Percentiles rank a stretch among this genome's conserved stretches.
phyloP scores from a whole-genome alignment of 192 early-diverging fungal genomes.

The Paraglomus brasilianum region DNA sequence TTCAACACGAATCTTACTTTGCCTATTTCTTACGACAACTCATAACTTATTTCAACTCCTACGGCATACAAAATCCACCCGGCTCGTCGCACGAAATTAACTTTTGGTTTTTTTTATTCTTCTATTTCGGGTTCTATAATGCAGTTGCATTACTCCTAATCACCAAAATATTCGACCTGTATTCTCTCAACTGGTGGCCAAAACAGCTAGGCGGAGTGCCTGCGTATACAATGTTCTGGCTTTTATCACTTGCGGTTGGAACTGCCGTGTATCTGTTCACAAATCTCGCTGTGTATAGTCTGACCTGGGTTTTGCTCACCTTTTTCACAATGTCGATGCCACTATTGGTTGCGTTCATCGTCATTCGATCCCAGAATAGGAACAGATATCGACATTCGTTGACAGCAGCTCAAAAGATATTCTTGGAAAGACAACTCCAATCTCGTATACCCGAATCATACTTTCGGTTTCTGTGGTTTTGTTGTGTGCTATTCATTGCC shows the following conservation, averaged over 20 bases:
- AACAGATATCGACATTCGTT: conserved; percentile 48
- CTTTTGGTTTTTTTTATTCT: conserved; percentile 79
- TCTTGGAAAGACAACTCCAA: conserved; percentile 46
- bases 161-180: conserved; percentile 75
- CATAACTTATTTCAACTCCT: conserved; percentile 21
- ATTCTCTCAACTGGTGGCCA: conserved; percentile 81
- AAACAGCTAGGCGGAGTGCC: conserved; percentile 58
- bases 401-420: conserved; percentile 56
- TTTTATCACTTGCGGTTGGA: conserved; percentile 57
- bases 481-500: conserved; percentile 63
- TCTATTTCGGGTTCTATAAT: conserved; percentile 76
- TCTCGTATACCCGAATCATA: conserved; percentile 66
- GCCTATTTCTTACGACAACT: not conserved
- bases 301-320: conserved; percentile 70
- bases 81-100: conserved; percentile 51
- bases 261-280: conserved; percentile 56
- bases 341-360: conserved; percentile 59
- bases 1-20: not conserved
- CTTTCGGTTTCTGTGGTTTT: conserved; percentile 76
- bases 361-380: conserved; percentile 48
- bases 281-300: conserved; percentile 51
- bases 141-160: conserved; percentile 69
- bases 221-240: conserved; percentile 68
- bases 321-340: conserved; percentile 75
- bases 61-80: conserved; percentile 11